Base-by-base conservation (phyloP, 2,329 filamentous ascomycete species). In the Lojkania enalia region DNA sequence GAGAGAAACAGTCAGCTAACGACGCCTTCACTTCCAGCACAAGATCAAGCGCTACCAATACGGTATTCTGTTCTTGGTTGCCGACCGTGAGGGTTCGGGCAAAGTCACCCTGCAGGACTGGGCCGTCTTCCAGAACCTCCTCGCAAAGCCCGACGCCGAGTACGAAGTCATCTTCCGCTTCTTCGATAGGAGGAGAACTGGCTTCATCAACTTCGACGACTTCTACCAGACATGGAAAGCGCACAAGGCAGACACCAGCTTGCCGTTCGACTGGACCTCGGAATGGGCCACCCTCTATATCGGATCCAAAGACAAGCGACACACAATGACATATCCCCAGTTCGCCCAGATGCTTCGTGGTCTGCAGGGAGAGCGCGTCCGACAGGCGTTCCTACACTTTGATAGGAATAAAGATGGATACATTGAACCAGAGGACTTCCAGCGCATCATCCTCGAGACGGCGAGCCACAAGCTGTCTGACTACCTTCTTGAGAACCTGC, bases 141-240 rank as follows among this genome's bases (percentile, higher is more conserved):
- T 99, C 47, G 80, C 81, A 58, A 97, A 96, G 74, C 88, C 94
- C 51, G 94, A 97, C 66, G 94, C 94, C 70, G 94, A 99, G 75
- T 99, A 99, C 74, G 91, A 97, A 72, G 96, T 99, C 61, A 92
- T 94, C 13, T 99, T 97, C 76, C 88, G 94, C 61, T 81, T 99
- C 43, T 99, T 99, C 73, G 92, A 97, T 66, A 80, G 89, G 60
- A 85, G 92, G 39, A 83, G 88, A 50, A 87, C 84, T 15, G 94
- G 94, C 49, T 81, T 81, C 37, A 90, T 99, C 64, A 92, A 91
- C 69, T 96, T 92, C 66, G 87, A 95, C 29, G 84, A 90, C 61
- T 91, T 99, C 74, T 84, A 89, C 65, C 80, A 83, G 47, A 76
- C 92, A 46, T 96, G 95, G 74, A 87, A 92, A 73, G 77, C 85